Conservation (phyloP, 345 rosid genomes). For the Eucalyptus curtisii region DNA sequence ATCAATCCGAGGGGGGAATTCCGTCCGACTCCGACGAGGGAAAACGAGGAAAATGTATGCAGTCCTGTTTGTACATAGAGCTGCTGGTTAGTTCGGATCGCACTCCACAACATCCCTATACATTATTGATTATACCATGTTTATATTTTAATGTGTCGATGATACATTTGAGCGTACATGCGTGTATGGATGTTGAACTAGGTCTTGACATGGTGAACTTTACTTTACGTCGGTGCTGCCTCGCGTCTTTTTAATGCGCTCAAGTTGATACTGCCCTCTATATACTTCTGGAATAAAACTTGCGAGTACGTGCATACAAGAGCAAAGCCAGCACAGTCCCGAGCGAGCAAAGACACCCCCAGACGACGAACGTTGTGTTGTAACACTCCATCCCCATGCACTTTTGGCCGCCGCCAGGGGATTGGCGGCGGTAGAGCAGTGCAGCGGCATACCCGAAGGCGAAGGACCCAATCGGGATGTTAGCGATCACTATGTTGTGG, state of each 20-base stretch:
- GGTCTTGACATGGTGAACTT: background rate
- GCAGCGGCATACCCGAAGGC: conserved; percentile 68
- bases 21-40: background rate
- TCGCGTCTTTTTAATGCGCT: background rate
- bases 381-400: conserved; percentile 72
- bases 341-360: conserved; percentile 52
- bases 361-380: conserved; percentile 41
- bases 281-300: conserved; percentile 12
- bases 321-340: conserved; percentile 44
- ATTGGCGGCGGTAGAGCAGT: conserved; percentile 28
- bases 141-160: background rate
- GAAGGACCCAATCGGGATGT: conserved; percentile 79
- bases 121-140: background rate
- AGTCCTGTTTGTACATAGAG: background rate
- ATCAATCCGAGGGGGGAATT: background rate
- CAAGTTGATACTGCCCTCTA: background rate
- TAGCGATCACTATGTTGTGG: conserved; percentile 69
- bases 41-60: background rate
- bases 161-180: background rate
- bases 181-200: background rate
- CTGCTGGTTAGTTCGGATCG: background rate
- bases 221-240: background rate
- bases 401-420: conserved; percentile 11
- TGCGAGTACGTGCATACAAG: conserved; percentile 39
- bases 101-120: background rate